Conservation (phyloP, 441 rosid species). For the Eutrema salsugineum region DNA sequence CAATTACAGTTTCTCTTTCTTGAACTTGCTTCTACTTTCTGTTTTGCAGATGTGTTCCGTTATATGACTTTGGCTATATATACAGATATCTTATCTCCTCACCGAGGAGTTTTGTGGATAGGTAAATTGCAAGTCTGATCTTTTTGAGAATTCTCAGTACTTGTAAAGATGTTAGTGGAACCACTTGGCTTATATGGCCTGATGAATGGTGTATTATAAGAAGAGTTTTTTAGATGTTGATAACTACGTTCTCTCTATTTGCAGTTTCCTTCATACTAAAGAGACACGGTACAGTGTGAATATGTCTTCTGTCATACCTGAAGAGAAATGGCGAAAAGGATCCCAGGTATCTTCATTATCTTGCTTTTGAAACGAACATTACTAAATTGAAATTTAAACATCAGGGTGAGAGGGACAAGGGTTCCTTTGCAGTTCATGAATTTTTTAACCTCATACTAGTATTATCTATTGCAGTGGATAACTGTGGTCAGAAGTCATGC, state of each 20-base stretch:
- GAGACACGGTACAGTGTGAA: constrained; percentile 67
- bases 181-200: neutral
- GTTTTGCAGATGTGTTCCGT: constrained; percentile 83
- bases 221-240: constrained; percentile 2
- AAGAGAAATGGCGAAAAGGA: constrained; percentile 83
- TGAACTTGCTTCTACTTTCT: neutral
- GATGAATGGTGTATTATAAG: neutral
- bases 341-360: constrained; percentile 63
- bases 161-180: neutral
- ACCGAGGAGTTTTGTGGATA: constrained; percentile 88
- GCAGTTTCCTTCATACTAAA: constrained; percentile 66
- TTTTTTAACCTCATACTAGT: constrained; percentile 11
- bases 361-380: neutral
- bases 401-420: neutral
- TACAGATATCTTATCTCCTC: constrained; percentile 84
- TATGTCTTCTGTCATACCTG: constrained; percentile 69
- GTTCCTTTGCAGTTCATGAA: neutral
- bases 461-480: constrained; percentile 65
- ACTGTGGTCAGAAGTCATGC: constrained; percentile 76
- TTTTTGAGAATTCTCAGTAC: constrained; percentile 3
- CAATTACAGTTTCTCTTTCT: neutral
- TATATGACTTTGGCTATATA: constrained; percentile 82
- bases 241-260: neutral
- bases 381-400: neutral
- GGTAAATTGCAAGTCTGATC: constrained; percentile 41